Evolutionary conservation across 202 grass and related monocot species (phyloP).

Genomic region (Setaria italica): DNA sequence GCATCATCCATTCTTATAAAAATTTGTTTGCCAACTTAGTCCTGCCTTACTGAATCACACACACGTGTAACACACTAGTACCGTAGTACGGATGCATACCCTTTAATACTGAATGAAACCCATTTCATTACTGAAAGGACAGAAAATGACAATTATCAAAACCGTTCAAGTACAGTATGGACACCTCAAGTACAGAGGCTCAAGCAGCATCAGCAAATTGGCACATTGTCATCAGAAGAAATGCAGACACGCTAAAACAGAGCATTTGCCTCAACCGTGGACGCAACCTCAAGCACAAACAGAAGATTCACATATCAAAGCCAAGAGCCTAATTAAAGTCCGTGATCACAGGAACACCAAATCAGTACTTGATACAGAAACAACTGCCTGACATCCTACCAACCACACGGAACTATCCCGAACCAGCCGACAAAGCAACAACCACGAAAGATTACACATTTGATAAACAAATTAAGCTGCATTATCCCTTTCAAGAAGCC

Average conservation of each 20-base stretch:
- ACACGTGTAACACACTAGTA: background rate
- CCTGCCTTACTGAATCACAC: background rate
- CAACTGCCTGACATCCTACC: background rate
- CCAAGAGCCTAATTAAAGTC: background rate
- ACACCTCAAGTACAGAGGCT: background rate
- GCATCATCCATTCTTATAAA: background rate
- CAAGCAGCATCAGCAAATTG: background rate
- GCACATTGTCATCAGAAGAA: background rate
- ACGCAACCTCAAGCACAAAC: constrained; percentile 23
- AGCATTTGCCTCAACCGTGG: background rate
- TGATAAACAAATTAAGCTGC: background rate
- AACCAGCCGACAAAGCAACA: constrained; percentile 31
- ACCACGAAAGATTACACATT: background rate
- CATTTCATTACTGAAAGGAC: background rate
- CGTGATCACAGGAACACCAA: background rate
- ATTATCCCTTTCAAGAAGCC: constrained; percentile 25
- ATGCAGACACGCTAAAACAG: background rate
- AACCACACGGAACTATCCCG: background rate
- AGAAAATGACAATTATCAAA: constrained; percentile 13
- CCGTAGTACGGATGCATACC: background rate
- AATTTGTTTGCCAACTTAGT: background rate
- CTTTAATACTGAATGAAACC: background rate
- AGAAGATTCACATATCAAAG: background rate
- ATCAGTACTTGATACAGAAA: background rate
- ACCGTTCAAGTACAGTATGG: background rate